Base-by-base conservation (phyloP, 495 filamentous ascomycete species). In the Annulohypoxylon nitens region DNA sequence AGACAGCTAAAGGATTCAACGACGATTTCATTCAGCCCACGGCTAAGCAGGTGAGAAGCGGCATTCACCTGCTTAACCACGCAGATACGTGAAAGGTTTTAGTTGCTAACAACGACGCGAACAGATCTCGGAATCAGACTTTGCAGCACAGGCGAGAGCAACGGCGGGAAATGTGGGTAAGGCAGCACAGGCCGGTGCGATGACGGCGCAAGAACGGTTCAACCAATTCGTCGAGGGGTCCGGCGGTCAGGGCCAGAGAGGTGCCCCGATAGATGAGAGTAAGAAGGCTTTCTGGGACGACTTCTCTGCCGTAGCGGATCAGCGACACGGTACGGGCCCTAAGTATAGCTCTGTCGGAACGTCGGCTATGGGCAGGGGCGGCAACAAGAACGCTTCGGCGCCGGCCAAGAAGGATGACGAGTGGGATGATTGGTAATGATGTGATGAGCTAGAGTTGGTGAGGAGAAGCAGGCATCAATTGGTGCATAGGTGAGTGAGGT, bases 281-380 rank as follows among this genome's bases (percentile, higher is more conserved):
- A 92, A 90, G 79, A 89, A 90, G 71, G 92, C 93, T 43, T 99
- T 99, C 81, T 99, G 96, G 97, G 97, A 98, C 81, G 87, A 89
- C 23, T 87, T 95, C 66, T 87, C 89, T 0, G 81, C 79, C 39
- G 80, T 85, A 25, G 86, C 88, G 2, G 83, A 87, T 62, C 82
- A 84, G 37, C 76, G 78, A 37, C 81, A 79, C 51, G 77, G 74
- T 8, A 78, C 73, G 1, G 70, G 79, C 20, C 79, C 68, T 18
- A 76, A 72, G 62, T 74, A 73, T 55, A 85, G 72, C 77, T 79
- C 90, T n/a, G 89, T 94, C 72, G 93, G 93, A 20, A 93, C 92
- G 26, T 83, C 87, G 41, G 93, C 91, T 36, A 90, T 92, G 86
- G 91, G 89, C 73, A 86, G 90, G 83, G 81, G 81, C 36, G 79